Evolutionary conservation across 1,139 yeast species (phyloP), one percentile per base, ranked within the genome.

Genomic region (Lodderomyces metapsilosis): DNA sequence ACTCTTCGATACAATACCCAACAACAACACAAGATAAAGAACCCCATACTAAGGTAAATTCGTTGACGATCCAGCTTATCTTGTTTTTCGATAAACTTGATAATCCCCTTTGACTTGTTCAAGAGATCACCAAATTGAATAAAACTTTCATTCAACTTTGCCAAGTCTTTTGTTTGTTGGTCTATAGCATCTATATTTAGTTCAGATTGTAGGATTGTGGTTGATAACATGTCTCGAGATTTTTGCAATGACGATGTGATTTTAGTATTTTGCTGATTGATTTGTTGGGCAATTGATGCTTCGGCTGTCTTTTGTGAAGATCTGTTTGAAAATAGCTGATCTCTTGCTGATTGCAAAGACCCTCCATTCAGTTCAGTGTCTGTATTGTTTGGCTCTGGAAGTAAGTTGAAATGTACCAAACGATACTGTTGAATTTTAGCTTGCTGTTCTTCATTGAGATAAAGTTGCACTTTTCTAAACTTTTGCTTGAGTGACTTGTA

Each of bases 1-100:
- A 84, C 66, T 43, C 91, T 65, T 49, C 83, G 63, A 81, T 85
- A 84, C 2, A 83, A 49, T 16, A 84, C 79, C 84, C 87, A 83
- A 3, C 64, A 55, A 48, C 85, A 66, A 28, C 82, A 83, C 2
- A 72, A 49, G 2, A 72, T 64, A 43, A 84, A 71, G 49, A 84
- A 80, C 15, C 78, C 80, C 36, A 84, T 52, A 23, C 87, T 71
- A 40, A 76, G 59, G 49, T 80, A 78, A 54, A 84, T 83, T 43
- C 79, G 64, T 38, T 76, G 66, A 40, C 85, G 70, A 52, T 85
- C 92, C 47, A 73, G 64, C 42, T 72, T 68, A 52, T 85, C 88
- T 39, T 87, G 86, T 52, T 79, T 79, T 52, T 84, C 88, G 42
- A 84, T 78, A 44, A 81, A 75, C 48, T 71, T 69, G 34, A 84